Evolutionary conservation across 2,329 filamentous ascomycete species (phyloP).

Genomic region (Plectosphaerella sp.): DNA sequence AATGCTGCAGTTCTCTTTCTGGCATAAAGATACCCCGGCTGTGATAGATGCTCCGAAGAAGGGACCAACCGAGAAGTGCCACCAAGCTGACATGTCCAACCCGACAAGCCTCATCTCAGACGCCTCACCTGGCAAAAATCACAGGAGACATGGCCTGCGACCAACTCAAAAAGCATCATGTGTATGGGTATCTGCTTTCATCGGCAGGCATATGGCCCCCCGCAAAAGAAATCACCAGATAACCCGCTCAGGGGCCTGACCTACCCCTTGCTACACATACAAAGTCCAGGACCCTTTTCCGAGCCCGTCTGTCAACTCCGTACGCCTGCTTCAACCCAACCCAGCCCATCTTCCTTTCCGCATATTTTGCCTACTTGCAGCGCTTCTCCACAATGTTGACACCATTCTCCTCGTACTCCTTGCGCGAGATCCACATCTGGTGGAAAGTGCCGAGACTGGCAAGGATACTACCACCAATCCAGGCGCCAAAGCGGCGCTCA

Average conservation of each 20-base stretch:
- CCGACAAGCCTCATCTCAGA: too few relatives aligned
- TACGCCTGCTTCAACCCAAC: conserved; percentile 3
- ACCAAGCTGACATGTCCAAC: too few relatives aligned
- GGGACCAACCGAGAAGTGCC: too few relatives aligned
- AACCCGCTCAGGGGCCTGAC: neutral
- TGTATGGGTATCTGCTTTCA: too few relatives aligned
- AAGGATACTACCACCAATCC: conserved; percentile 95
- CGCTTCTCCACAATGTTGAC: conserved; percentile 88
- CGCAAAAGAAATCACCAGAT: too few relatives aligned
- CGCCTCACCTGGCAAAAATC: too few relatives aligned
- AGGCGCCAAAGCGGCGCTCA: conserved; percentile 87
- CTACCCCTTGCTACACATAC: neutral
- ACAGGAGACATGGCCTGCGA: too few relatives aligned
- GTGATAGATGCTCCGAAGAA: too few relatives aligned
- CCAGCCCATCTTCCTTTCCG: neutral
- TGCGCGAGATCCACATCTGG: conserved; percentile 98
- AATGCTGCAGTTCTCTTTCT: too few relatives aligned
- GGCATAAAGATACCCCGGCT: too few relatives aligned
- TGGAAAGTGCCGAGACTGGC: conserved; percentile 96
- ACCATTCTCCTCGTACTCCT: conserved; percentile 97
- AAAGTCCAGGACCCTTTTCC: neutral
- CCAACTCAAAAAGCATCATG: too few relatives aligned
- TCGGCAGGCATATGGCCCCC: too few relatives aligned
- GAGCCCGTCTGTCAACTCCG: conserved; percentile 1
- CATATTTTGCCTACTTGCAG: conserved; percentile 62